A percentile compares a stretch with the other conserved stretches of the same genome.
These are phyloP conservation scores for Grifola frondosa DNA, from an alignment of 1,284 basidiomycete genomes.

Conservation along the genomic window DNA sequence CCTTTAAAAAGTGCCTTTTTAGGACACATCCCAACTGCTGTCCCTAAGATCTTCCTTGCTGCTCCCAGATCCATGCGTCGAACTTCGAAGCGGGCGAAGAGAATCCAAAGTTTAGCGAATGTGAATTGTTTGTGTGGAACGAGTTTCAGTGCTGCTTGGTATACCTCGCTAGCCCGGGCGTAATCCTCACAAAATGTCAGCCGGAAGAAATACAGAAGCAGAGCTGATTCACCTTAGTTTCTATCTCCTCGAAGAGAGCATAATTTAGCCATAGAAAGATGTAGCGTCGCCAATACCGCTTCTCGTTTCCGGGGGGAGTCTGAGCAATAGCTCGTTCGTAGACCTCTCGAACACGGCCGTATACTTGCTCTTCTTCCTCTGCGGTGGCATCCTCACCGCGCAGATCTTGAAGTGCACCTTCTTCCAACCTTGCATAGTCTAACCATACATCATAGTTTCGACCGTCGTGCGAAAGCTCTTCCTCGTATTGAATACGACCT, in stretches of 20 bases:
- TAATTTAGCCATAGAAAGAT: constrained; percentile 97
- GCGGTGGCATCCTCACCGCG: constrained; percentile 70
- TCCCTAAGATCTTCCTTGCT: constrained; percentile 89
- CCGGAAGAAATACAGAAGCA: not conserved
- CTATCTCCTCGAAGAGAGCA: constrained; percentile 94
- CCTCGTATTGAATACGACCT: constrained; percentile 95
- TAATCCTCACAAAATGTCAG: constrained; percentile 61
- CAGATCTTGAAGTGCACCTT: constrained; percentile 77
- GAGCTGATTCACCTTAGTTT: constrained; percentile 67
- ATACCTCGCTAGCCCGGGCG: constrained; percentile 82
- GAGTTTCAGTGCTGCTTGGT: constrained; percentile 84
- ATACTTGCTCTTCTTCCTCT: constrained; percentile 59
- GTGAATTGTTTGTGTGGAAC: constrained; percentile 96
- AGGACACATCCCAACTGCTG: constrained; percentile 91
- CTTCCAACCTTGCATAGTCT: constrained; percentile 91
- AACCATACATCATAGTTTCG: constrained; percentile 98
- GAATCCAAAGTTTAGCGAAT: constrained; percentile 91
- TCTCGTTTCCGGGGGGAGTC: constrained; percentile 85
- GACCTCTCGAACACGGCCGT: constrained; percentile 80
- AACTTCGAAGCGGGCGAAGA: constrained; percentile 91
- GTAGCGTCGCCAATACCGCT: constrained; percentile 91
- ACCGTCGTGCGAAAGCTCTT: constrained; percentile 83
- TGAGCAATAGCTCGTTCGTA: constrained; percentile 96
- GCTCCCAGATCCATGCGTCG: constrained; percentile 79
- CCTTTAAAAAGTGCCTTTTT: constrained; percentile 92